Percentiles rank a stretch among this genome's conserved stretches.
Evolutionary conservation across 331 rosid genomes (phyloP).

Genomic region (Quercus tomentella): DNA sequence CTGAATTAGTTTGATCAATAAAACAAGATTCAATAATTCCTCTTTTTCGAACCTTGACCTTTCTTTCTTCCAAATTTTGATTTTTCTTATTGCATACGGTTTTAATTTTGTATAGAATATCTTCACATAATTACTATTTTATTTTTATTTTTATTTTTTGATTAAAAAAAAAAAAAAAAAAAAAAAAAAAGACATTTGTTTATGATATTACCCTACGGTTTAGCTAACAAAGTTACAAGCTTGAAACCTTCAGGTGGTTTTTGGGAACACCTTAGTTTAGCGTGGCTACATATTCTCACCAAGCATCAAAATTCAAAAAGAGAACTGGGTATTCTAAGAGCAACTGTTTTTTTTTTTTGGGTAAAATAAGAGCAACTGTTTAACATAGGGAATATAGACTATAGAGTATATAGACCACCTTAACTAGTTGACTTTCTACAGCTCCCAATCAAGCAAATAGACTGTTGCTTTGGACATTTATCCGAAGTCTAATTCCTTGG

Average conservation of each 20-base stretch:
- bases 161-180: too few relatives aligned
- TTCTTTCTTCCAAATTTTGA: not conserved
- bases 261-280: not conserved
- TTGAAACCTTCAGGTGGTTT: not conserved
- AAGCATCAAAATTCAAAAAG: not conserved
- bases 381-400: not conserved
- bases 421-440: not conserved
- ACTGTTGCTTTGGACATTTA: not conserved
- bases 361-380: not conserved
- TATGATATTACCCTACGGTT: not conserved
- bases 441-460: not conserved
- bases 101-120: not conserved
- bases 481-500: constrained; percentile 3
- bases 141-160: too few relatives aligned
- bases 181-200: not conserved
- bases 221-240: not conserved
- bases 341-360: not conserved
- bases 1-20: too few relatives aligned
- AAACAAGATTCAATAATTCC: too few relatives aligned
- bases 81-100: not conserved
- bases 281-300: not conserved
- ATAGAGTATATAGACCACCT: too few relatives aligned
- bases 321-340: not conserved
- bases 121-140: too few relatives aligned
- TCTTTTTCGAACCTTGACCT: too few relatives aligned